Evolutionary conservation across 176 grass and related monocot genomes (phyloP), one percentile per base, ranked within the genome.

Genomic region (Thalia dealbata): DNA sequence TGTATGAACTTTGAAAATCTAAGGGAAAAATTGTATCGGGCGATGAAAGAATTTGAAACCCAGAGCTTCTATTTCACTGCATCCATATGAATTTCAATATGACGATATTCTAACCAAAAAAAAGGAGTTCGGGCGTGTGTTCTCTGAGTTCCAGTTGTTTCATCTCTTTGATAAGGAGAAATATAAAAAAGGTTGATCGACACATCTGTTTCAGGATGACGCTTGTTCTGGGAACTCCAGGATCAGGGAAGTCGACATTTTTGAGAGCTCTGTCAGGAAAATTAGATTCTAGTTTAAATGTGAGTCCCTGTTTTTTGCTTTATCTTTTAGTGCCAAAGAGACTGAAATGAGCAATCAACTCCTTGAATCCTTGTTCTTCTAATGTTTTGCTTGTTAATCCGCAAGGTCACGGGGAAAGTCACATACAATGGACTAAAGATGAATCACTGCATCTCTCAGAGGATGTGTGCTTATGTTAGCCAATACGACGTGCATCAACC

Each of bases 341-440:
- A 50, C 45, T 7, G 2, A 11, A 10, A 50, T 41, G 27, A 55
- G 28, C 14, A 56, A 41, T 45, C 21, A 50, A 50, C n/a, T 70
- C n/a, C 9, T 48, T 6, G 11, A 32, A 3, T 38, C 14, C 10
- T 2, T 42, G 7, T 58, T n/a, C n/a, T 41, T 42, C 14, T 22
- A 16, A 10, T 41, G 3, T 26, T 61, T 74, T 16, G 14, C 7
- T 45, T 46, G 11, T 25, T 13, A 63, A 62, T 75, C 35, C 41
- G 15, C 16, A 63, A 75, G 73, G 56, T 75, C 56, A 62, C 41
- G 26, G 73, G 73, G 32, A 75, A 62, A 75, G 58, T 75, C 58
- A 29, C 73, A 75, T 75, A 75, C 32, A 64, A 75, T 75, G 73
- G 73, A 50, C 38, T 46, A 75, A 75, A 46, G 58, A 28, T 75